phyloP scores from a whole-genome alignment of 1,139 yeast species.

The Wickerhamomyces sp. region DNA sequence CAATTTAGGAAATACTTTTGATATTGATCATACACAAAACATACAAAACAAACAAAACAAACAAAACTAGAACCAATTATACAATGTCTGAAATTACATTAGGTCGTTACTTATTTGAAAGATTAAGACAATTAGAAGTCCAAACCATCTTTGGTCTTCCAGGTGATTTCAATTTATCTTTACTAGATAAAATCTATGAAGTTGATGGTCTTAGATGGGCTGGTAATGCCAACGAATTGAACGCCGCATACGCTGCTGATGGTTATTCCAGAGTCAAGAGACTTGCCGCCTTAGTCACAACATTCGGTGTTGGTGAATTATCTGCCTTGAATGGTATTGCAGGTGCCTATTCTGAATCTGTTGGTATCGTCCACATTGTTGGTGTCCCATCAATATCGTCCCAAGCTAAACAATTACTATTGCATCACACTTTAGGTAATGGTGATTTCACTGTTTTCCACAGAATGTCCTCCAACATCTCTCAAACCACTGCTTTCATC shows the following conservation, averaged over 20 bases:
- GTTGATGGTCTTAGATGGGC: constrained; percentile 56
- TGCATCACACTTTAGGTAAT: constrained; percentile 74
- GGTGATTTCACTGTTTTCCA: constrained; percentile 80
- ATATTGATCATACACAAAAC: neutral
- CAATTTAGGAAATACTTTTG: no score
- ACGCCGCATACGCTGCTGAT: constrained; percentile 75
- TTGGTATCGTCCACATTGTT: constrained; percentile 35
- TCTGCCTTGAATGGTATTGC: constrained; percentile 26
- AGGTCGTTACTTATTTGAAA: constrained; percentile 60
- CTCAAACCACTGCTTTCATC: constrained; percentile 61
- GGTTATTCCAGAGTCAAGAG: constrained; percentile 61
- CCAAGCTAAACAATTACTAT: constrained; percentile 55
- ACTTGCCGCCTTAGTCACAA: constrained; percentile 35
- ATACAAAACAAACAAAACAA: constrained; percentile 1
- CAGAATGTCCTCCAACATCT: constrained; percentile 67
- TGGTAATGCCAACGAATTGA: constrained; percentile 59
- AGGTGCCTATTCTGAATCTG: constrained; percentile 34
- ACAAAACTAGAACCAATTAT: constrained; percentile 4
- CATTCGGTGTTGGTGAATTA: constrained; percentile 30
- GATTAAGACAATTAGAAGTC: constrained; percentile 35
- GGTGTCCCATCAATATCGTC: constrained; percentile 56
- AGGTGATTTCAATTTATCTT: constrained; percentile 69
- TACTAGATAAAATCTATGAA: constrained; percentile 61
- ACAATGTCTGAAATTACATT: constrained; percentile 40
- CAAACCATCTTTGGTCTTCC: constrained; percentile 75